A percentile compares a stretch with the other conserved stretches of the same genome.
Conservation (phyloP, 1,284 basidiomycete genomes). For the Apiotrichum laibachii region DNA sequence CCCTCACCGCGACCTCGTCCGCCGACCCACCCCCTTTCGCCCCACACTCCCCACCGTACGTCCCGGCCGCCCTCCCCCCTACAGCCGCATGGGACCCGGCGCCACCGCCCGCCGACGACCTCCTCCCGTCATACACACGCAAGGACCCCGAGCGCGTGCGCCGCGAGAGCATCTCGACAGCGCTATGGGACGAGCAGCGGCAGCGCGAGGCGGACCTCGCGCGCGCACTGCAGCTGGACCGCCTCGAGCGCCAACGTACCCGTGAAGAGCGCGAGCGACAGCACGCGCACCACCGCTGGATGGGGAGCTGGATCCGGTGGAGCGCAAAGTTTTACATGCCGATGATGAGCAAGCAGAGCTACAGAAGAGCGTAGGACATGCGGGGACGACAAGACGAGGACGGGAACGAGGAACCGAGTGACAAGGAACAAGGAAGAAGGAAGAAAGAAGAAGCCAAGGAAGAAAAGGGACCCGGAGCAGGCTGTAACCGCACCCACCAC, state of each 20-base stretch:
- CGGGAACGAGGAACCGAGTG: too few species aligned
- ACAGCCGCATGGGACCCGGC: not conserved
- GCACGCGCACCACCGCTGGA: not conserved
- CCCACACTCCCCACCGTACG: too few species aligned
- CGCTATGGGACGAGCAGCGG: not conserved
- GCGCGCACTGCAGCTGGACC: not conserved
- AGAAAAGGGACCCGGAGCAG: too few species aligned
- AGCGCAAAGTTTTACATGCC: constrained; percentile 11
- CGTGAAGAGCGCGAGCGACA: not conserved
- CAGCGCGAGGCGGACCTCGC: constrained; percentile 1
- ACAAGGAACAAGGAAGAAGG: too few species aligned
- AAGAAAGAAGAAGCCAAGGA: too few species aligned
- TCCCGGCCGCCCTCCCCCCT: not conserved
- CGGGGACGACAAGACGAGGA: too few species aligned
- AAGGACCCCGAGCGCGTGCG: constrained; percentile 4
- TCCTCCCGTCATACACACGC: constrained; percentile 1
- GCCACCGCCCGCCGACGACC: not conserved
- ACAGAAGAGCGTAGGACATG: not conserved
- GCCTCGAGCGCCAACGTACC: constrained; percentile 4
- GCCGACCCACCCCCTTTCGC: too few species aligned
- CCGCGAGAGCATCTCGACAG: not conserved
- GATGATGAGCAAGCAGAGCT: constrained; percentile 2
- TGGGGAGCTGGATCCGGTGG: not conserved
- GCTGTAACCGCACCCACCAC: too few species aligned
- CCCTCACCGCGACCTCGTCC: too few species aligned